A percentile compares a stretch with the other conserved stretches of the same genome.
Evolutionary conservation across 805 yeast genomes (phyloP).

Genomic region (Schwanniomyces sp.): DNA sequence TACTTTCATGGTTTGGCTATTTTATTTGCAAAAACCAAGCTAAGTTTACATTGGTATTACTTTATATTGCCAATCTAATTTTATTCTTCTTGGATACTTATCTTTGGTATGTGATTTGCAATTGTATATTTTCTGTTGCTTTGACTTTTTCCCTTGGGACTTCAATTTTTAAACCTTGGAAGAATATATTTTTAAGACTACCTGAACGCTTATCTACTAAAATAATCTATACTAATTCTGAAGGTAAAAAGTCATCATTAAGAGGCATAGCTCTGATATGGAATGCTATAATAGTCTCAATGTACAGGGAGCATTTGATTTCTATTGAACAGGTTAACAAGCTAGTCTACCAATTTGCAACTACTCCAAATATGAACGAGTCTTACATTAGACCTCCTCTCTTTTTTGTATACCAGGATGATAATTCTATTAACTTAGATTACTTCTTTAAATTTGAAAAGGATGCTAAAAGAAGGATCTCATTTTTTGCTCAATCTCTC

Average conservation of each 20-base stretch:
- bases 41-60: slow-evolving; percentile 20
- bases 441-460: slow-evolving; percentile 45
- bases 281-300: slow-evolving; percentile 26
- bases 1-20: slow-evolving; percentile 14
- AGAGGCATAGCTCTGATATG: slow-evolving; percentile 24
- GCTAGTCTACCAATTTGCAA: slow-evolving; percentile 25
- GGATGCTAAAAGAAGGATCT: slow-evolving; percentile 53
- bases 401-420: slow-evolving; percentile 51
- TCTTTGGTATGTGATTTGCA: slow-evolving; percentile 40
- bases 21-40: slow-evolving; percentile 29
- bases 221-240: slow-evolving; percentile 13
- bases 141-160: slow-evolving; percentile 31
- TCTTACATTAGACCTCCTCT: slow-evolving; percentile 39
- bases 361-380: slow-evolving; percentile 19
- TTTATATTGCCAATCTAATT: slow-evolving; percentile 26
- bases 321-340: slow-evolving; percentile 41
- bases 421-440: slow-evolving; percentile 31
- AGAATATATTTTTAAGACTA: slow-evolving; percentile 30
- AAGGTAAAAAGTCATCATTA: slow-evolving; percentile 7
- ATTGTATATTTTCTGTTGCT: slow-evolving; percentile 32
- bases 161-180: slow-evolving; percentile 40
- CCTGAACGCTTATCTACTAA: slow-evolving; percentile 35
- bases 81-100: slow-evolving; percentile 40
- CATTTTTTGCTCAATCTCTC: slow-evolving; percentile 54
- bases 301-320: slow-evolving; percentile 40